Evolutionary conservation across 2,329 filamentous ascomycete genomes (phyloP).

Genomic region (Alternaria sp.): DNA sequence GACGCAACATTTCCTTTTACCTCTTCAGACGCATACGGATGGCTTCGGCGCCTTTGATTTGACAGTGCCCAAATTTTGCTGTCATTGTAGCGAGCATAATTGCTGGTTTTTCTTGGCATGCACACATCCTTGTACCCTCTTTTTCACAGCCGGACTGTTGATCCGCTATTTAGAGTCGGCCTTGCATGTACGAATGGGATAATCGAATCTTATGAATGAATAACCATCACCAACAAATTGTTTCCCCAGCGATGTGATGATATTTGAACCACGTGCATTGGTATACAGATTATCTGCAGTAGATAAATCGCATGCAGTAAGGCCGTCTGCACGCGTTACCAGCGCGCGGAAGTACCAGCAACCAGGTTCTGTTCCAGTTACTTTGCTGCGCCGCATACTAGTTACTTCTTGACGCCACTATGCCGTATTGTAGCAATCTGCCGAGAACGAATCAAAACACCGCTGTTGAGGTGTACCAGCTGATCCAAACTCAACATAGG

Average conservation of each 20-base stretch:
- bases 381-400: slow-evolving; percentile 1
- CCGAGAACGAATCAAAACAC: slow-evolving; percentile 1
- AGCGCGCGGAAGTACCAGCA: slow-evolving; percentile 6
- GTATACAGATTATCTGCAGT: not conserved
- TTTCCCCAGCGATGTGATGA: not conserved
- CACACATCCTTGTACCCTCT: slow-evolving; percentile 24
- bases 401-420: not conserved
- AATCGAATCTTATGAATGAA: slow-evolving; percentile 12
- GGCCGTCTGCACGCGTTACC: not conserved
- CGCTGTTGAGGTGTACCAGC: not conserved
- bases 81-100: slow-evolving; percentile 48
- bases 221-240: not conserved
- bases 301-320: not conserved
- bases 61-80: slow-evolving; percentile 21
- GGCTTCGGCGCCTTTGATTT: slow-evolving; percentile 25
- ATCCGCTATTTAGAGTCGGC: slow-evolving; percentile 33
- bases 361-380: not conserved
- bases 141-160: slow-evolving; percentile 53
- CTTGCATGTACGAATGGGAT: slow-evolving; percentile 21
- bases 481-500: not conserved
- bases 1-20: slow-evolving; percentile 24
- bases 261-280: not conserved
- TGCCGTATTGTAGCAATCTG: slow-evolving; percentile 8
- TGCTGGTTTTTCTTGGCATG: slow-evolving; percentile 17
- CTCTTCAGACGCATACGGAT: slow-evolving; percentile 17